Base-by-base conservation (phyloP, 2,329 filamentous ascomycete genomes). In the Scorias spongiosa region DNA sequence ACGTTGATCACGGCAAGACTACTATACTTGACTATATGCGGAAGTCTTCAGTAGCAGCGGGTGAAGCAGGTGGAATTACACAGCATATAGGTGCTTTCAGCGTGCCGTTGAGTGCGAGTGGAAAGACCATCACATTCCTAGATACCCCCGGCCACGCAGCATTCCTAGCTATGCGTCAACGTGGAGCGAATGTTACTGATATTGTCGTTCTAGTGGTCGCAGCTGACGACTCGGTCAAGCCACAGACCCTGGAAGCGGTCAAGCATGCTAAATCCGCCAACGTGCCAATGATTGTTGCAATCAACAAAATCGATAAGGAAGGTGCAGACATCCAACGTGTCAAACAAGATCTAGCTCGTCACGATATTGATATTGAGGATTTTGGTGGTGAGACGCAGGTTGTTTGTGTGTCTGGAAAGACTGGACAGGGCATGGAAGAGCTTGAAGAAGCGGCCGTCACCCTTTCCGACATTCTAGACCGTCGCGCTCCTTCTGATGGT, bases 41-140 rank as follows among this genome's bases (percentile, higher is more conserved):
- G 32, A 93, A 94, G 54, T 91, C 88, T 1, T 95, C 87, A 6
- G 78, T 98, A 38, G 93, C 81, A 37, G 86, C 86, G 5, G 78
- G 82, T 43, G 91, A 98, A 61, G 88, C 95, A 58, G 91, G 91
- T 49, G 91, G 91, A 30, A 98, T 98, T 58, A 98, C 91, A 0
- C 91, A 98, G 62, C 91, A 98, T 58, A 98, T 98, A 51, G 93
- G 91, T 63, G 91, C 91, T 12, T 98, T 98, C 66, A 87, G 87
- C 6, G 91, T 98, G 1, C 76, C 76, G 14, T 79, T 98, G 71
- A 80, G 46, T 8, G 58, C 84, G 4, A 80, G 78, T 5, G 88
- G 88, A 38, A 93, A 89, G 63, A 77, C 78, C 32, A 94, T 98
- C 52, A 98, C 93, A 0, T 98, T 98, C 68, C 72, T 98, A 26